These are phyloP conservation scores for Bassia scoparia DNA, from an alignment of 148 eudicot species.

Conservation along the genomic window DNA sequence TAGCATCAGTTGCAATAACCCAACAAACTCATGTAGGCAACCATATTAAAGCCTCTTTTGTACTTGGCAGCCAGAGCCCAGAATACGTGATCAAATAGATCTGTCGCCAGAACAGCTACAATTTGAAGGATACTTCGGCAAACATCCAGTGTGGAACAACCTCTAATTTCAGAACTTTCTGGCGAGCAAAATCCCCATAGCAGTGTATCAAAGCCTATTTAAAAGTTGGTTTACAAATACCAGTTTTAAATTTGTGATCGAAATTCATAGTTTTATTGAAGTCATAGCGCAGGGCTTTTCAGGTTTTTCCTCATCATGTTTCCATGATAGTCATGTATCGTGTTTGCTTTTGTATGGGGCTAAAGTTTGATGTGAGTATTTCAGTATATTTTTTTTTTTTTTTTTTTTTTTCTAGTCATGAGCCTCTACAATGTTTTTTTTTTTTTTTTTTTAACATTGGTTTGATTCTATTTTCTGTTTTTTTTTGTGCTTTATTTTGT, in stretches of 20 bases:
- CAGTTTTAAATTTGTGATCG: too few relatives aligned
- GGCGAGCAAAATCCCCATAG: slow-evolving; percentile 11
- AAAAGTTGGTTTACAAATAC: neutral
- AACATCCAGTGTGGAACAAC: slow-evolving; percentile 20
- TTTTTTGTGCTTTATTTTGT: too few relatives aligned
- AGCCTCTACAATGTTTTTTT: too few relatives aligned
- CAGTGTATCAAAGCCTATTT: slow-evolving; percentile 16
- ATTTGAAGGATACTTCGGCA: slow-evolving; percentile 14
- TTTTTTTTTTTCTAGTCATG: too few relatives aligned
- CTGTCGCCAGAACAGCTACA: slow-evolving; percentile 11
- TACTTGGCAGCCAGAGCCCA: slow-evolving; percentile 25
- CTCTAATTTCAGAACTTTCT: slow-evolving; percentile 9
- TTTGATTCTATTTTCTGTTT: too few relatives aligned
- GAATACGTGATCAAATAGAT: slow-evolving; percentile 17
- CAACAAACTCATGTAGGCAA: slow-evolving; percentile 3
- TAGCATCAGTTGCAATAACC: slow-evolving; percentile 3
- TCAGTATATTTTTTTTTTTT: too few relatives aligned
- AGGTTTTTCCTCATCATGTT: neutral
- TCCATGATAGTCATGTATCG: neutral
- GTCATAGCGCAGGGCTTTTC: neutral
- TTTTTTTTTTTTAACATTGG: too few relatives aligned
- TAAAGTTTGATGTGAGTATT: too few relatives aligned
- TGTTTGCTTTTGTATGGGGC: slow-evolving; percentile 5
- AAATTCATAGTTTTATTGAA: neutral
- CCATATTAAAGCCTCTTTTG: slow-evolving; percentile 10